phyloP scores from a whole-genome alignment of 2,329 filamentous ascomycete species.

The Lecanosticta acicola region DNA sequence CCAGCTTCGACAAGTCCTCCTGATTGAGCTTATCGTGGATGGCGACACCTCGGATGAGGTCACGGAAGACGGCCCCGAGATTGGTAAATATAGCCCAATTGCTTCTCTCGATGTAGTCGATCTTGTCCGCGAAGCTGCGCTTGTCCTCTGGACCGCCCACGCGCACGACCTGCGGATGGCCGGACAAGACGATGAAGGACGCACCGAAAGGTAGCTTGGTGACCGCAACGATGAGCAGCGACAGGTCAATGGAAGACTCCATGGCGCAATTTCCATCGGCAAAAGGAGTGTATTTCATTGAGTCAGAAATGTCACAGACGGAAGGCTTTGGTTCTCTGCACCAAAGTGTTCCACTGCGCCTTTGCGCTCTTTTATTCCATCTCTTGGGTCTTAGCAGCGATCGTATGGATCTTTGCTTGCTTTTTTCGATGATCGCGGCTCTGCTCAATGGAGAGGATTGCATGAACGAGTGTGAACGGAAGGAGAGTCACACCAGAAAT shows the following conservation, averaged over 20 bases:
- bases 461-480: conserved; percentile 46
- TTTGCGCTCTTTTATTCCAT: conserved; percentile 40
- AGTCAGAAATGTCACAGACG: conserved; percentile 54
- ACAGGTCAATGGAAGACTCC: conserved; percentile 52
- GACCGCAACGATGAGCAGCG: conserved; percentile 52
- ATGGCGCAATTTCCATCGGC: conserved; percentile 47
- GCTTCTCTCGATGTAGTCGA: conserved; percentile 27
- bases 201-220: conserved; percentile 50
- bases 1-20: conserved; percentile 56
- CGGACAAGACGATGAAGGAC: conserved; percentile 52
- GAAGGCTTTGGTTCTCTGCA: conserved; percentile 54
- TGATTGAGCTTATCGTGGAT: conserved; percentile 45
- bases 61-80: conserved; percentile 51
- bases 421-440: neutral
- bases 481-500: conserved; percentile 55
- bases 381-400: conserved; percentile 29
- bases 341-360: conserved; percentile 53
- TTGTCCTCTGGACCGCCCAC: conserved; percentile 36
- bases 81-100: conserved; percentile 47
- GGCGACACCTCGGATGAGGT: conserved; percentile 52
- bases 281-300: conserved; percentile 43
- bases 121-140: conserved; percentile 41
- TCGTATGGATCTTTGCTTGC: conserved; percentile 16
- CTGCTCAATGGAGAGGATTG: conserved; percentile 2
- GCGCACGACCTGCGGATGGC: conserved; percentile 37